phyloP scores from a whole-genome alignment of 2,329 filamentous ascomycete species.

The Ascochyta clinopodiicola region DNA sequence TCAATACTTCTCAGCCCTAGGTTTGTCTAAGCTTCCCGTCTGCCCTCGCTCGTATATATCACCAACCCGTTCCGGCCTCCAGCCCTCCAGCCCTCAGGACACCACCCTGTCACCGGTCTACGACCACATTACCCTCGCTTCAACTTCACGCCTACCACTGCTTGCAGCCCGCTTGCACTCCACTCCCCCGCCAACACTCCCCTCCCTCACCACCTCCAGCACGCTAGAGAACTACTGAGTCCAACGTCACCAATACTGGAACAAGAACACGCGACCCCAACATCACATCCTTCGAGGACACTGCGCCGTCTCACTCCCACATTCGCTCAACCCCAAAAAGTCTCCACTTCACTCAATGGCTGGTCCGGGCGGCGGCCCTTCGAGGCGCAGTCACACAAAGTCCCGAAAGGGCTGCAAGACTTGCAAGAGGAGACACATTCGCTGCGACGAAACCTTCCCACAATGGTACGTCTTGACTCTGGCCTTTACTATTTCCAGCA shows the following conservation, averaged over 20 bases:
- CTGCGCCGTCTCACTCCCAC: conserved; percentile 23
- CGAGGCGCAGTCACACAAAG: conserved; percentile 92
- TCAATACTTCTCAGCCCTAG: conserved; percentile 22
- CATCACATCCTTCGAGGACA: conserved; percentile 17
- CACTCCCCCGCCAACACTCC: conserved; percentile 37
- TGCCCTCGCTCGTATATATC: conserved; percentile 45
- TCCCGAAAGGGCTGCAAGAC: conserved; percentile 98
- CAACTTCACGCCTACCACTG: conserved; percentile 38
- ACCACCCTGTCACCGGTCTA: conserved; percentile 41
- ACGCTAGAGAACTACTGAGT: conserved; percentile 18
- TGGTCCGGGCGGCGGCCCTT: conserved; percentile 92
- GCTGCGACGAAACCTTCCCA: conserved; percentile 96
- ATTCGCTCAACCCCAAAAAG: conserved; percentile 16
- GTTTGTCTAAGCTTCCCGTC: conserved; percentile 39
- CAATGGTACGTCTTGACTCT: conserved; percentile 75
- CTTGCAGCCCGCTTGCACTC: conserved; percentile 41
- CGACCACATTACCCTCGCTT: conserved; percentile 42
- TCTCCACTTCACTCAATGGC: conserved; percentile 66
- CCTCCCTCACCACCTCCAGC: conserved; percentile 22
- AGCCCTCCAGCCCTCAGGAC: conserved; percentile 40
- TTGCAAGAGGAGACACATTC: conserved; percentile 96
- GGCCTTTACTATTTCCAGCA: conserved; percentile 1
- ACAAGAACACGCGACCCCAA: conserved; percentile 9
- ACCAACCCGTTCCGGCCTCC: conserved; percentile 34
- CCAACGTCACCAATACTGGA: conserved; percentile 17